Evolutionary conservation across 2,329 filamentous ascomycete genomes (phyloP).

Genomic region (Penicillium psychrosexuale): DNA sequence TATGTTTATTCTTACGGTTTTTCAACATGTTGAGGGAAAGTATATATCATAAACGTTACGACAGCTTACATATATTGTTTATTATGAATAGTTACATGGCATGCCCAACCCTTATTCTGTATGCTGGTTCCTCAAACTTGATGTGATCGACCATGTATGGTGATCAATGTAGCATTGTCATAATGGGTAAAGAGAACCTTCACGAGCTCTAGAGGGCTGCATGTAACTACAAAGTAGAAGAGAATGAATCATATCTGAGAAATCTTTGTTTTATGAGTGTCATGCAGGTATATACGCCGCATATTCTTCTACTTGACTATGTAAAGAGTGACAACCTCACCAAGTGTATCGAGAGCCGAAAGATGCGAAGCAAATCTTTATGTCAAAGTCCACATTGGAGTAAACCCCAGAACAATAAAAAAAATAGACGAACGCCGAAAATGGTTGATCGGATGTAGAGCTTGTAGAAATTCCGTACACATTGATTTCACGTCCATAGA

Average conservation of each 20-base stretch:
- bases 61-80: background rate
- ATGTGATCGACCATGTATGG: no score
- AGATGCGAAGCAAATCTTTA: background rate
- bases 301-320: background rate
- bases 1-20: constrained; percentile 18
- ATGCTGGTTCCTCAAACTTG: background rate
- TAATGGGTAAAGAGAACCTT: background rate
- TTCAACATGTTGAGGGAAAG: constrained; percentile 19
- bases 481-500: constrained; percentile 2
- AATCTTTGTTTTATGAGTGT: background rate
- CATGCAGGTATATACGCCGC: background rate
- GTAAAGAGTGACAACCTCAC: background rate
- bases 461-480: background rate
- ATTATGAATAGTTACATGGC: background rate
- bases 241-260: background rate
- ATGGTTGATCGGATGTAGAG: constrained; percentile 3
- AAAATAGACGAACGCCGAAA: background rate
- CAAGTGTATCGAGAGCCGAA: background rate
- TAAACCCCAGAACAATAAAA: background rate
- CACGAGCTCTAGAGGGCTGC: no score
- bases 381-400: background rate
- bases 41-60: constrained; percentile 17
- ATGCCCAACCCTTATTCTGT: background rate
- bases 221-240: background rate
- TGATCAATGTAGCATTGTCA: background rate